phyloP scores from a whole-genome alignment of 169 alveolate genomes.

The Cystoisospora suis region DNA sequence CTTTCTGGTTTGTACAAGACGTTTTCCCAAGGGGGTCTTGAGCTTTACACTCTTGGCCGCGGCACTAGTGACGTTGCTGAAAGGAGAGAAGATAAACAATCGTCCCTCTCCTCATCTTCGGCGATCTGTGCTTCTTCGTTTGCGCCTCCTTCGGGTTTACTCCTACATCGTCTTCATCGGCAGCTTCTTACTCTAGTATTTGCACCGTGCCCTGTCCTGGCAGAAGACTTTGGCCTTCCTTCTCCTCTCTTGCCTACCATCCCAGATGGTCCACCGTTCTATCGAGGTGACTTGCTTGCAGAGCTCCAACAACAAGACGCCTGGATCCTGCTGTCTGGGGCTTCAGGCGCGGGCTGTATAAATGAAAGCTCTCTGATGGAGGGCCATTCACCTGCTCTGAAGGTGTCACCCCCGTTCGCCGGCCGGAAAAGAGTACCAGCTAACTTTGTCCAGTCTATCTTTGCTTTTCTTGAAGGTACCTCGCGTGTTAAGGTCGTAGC shows the following conservation, averaged over 20 bases:
- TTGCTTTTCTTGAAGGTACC: slow-evolving; percentile 6
- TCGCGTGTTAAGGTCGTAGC: neutral
- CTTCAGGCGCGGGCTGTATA: neutral
- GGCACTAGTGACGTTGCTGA: neutral
- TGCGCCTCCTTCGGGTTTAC: neutral
- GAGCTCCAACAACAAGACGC: neutral
- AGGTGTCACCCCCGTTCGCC: neutral
- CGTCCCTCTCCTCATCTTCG: neutral
- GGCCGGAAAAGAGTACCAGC: neutral
- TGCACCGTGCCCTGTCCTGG: neutral
- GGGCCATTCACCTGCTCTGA: neutral
- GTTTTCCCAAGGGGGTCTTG: neutral
- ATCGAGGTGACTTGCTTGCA: slow-evolving; percentile 18
- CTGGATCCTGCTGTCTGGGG: neutral
- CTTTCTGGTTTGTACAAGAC: neutral
- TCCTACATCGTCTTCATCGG: neutral
- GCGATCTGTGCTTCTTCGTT: neutral
- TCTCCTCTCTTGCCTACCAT: neutral
- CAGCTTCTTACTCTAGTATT: slow-evolving; percentile 1
- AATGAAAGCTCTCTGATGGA: neutral
- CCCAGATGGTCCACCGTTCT: slow-evolving; percentile 3
- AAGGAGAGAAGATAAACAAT: no score
- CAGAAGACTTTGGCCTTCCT: neutral
- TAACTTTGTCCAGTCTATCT: slow-evolving; percentile 26
- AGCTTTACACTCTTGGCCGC: neutral